Base-by-base conservation (phyloP, 202 grass and related monocot genomes). In the Brachypodium distachyon region DNA sequence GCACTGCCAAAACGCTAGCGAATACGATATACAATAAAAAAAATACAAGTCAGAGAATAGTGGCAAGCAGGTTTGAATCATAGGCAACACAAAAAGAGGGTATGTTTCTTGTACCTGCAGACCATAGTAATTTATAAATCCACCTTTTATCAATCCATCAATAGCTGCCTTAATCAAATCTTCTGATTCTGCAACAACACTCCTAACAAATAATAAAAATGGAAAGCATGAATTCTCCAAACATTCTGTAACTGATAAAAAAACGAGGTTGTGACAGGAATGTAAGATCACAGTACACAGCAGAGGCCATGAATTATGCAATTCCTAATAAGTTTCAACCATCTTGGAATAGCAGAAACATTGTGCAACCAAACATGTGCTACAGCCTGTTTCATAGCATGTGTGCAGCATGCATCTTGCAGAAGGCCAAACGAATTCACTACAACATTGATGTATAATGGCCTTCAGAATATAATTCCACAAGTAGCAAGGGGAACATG, bases 101-200 rank as follows among this genome's bases (percentile, higher is more conserved):
- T 63, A 48, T 48, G 19, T 58, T 72, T 79, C n/a, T 29, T 58
- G 36, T 82, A 97, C 95, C 77, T 97, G 95, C 83, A 97, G 87
- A 72, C 95, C 95, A 37, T 82, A 97, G 78, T 97, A 97, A 74
- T 97, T 97, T 72, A 97, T 90, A 86, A 94, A 97, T 17, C 95
- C 95, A 74, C 66, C 74, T 72, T 76, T 90, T 84, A 69, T 73
- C 58, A 97, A 73, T 51, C 86, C 80, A 82, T 92, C 64, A 57
- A 88, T 41, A 82, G 95, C 91, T 72, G 53, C 72, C 67, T 85
- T 94, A 78, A 97, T 87, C 70, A 79, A 58, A 79, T 85, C 82
- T 36, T 88, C 77, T 5, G 86, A 94, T 71, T 91, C 82, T 86
- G 87, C 84, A 82, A 79, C 44, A 49, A 97, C 89, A 66, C 62